Percentiles rank a stretch among this genome's conserved stretches.
phyloP scores from a whole-genome alignment of 2,329 filamentous ascomycete species.

The Hypoxylon sp. region DNA sequence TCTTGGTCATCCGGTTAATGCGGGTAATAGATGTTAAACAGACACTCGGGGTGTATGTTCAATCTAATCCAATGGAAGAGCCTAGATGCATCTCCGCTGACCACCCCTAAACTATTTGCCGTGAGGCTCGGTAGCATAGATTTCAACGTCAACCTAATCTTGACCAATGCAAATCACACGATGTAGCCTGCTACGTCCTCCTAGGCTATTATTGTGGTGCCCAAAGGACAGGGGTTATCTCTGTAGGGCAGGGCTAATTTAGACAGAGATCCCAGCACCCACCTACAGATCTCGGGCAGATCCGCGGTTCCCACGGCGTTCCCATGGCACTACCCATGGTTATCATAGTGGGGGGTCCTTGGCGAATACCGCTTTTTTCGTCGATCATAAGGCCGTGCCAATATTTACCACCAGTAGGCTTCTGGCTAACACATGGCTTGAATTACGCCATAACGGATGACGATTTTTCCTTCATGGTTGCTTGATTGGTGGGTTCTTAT shows the following conservation, averaged over 20 bases:
- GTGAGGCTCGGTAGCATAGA: neutral
- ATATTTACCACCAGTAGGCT: neutral
- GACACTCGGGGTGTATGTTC: neutral
- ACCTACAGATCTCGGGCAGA: conserved; percentile 3
- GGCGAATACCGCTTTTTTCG: neutral
- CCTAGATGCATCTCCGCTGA: neutral
- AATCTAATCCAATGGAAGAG: neutral
- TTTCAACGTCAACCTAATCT: neutral
- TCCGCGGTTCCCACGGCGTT: neutral
- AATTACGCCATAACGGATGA: neutral
- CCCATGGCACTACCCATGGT: neutral
- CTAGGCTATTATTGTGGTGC: neutral
- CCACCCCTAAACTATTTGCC: neutral
- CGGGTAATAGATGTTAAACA: neutral
- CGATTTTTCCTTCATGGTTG: neutral
- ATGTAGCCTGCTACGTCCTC: neutral
- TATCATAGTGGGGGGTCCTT: neutral
- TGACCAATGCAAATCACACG: neutral
- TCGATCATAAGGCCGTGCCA: neutral
- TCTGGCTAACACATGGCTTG: neutral
- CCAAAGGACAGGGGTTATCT: neutral
- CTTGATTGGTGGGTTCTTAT: neutral
- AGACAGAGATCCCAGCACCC: neutral
- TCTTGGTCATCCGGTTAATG: neutral
- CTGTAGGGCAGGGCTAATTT: neutral